Conservation (phyloP, 108 stramenopile genomes). For the Stephanodiscus triporus region DNA sequence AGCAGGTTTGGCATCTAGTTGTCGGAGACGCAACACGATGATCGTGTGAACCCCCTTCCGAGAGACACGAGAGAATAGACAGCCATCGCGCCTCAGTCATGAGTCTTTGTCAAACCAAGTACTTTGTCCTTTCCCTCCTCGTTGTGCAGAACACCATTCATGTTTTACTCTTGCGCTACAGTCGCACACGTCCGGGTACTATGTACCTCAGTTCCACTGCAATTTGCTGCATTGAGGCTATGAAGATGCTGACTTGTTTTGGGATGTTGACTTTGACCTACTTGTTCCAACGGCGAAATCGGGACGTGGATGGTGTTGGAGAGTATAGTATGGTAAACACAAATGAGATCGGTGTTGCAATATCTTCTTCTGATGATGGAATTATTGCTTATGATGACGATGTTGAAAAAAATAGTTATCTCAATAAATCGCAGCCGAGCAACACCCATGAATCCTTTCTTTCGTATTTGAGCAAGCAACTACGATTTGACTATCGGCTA, state of each 20-base stretch:
- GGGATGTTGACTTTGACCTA: constrained; percentile 29
- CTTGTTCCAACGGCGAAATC: constrained; percentile 10
- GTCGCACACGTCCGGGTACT: constrained; percentile 67
- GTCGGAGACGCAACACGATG: too few species aligned
- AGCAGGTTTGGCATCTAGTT: too few species aligned
- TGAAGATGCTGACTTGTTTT: constrained; percentile 81
- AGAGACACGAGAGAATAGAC: neutral
- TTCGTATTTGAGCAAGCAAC: constrained; percentile 32
- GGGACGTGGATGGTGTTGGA: constrained; percentile 6
- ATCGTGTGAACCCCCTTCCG: too few species aligned
- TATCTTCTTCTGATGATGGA: neutral
- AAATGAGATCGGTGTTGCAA: constrained; percentile 3
- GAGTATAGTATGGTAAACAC: constrained; percentile 29
- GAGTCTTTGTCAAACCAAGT: neutral
- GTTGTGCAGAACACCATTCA: constrained; percentile 28
- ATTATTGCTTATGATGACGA: constrained; percentile 4
- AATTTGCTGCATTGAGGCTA: constrained; percentile 81
- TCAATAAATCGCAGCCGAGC: constrained; percentile 5
- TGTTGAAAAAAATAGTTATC: neutral
- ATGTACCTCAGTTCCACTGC: constrained; percentile 86
- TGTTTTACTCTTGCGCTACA: constrained; percentile 80
- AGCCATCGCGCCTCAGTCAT: neutral
- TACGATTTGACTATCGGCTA: constrained; percentile 56
- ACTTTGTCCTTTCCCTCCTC: constrained; percentile 7
- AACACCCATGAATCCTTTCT: constrained; percentile 14